Evolutionary conservation across 257 asterid species (phyloP).

Genomic region (Euphrasia confusa): DNA sequence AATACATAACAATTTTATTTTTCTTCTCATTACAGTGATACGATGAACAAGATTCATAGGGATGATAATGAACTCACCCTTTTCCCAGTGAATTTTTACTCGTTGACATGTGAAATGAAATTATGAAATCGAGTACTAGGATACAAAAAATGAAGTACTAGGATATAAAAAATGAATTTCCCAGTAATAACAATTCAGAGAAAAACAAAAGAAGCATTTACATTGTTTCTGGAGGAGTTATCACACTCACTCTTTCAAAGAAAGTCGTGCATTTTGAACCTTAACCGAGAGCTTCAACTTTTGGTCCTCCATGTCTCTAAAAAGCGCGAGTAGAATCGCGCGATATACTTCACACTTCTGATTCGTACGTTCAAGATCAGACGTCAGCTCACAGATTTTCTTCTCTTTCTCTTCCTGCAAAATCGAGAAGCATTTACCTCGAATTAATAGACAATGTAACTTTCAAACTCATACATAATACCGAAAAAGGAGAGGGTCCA

Average conservation of each 20-base stretch:
- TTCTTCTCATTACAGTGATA: neutral
- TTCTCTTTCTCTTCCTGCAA: conserved; percentile 82
- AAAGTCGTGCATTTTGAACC: conserved; percentile 89
- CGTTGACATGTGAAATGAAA: neutral
- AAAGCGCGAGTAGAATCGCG: conserved; percentile 61
- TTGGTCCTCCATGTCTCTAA: conserved; percentile 89
- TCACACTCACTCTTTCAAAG: conserved; percentile 48
- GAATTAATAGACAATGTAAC: too few relatives aligned
- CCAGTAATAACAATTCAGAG: too few relatives aligned
- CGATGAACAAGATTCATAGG: neutral
- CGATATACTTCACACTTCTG: conserved; percentile 72
- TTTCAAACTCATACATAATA: neutral
- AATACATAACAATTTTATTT: neutral
- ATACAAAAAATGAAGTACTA: too few relatives aligned
- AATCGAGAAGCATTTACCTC: neutral
- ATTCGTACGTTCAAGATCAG: conserved; percentile 52
- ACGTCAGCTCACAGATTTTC: conserved; percentile 52
- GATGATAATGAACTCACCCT: neutral
- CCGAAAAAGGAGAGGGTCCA: neutral
- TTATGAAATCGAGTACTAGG: too few relatives aligned
- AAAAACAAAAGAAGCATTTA: neutral
- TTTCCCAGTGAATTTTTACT: neutral
- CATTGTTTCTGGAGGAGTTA: neutral
- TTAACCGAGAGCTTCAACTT: conserved; percentile 83
- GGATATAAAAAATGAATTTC: too few relatives aligned